Evolutionary conservation across 495 filamentous ascomycete genomes (phyloP), one percentile per base, ranked within the genome.

Genomic region (Friedmanniomyces simplex): DNA sequence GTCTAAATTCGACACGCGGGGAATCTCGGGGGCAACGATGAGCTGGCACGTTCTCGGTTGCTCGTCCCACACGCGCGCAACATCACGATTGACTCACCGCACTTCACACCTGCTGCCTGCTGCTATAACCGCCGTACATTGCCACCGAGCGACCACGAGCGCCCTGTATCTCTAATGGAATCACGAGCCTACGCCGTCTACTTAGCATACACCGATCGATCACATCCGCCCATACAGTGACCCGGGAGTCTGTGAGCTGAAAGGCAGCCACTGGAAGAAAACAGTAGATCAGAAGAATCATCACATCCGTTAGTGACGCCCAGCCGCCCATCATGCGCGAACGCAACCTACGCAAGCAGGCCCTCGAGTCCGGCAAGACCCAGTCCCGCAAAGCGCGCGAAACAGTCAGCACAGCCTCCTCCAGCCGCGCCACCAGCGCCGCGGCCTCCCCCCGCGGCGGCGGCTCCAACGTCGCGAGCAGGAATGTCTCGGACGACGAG

Each of bases 341-440:
- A 52, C 51, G 77, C 68, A 84, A 88, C 65, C 79, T 96, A 53
- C 81, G 88, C 64, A 84, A 91, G 67, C 87, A 87, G 69, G 89
- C 87, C 34, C 77, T 88, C 24, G 87, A 91, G 75, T 87, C 84
- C 73, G 82, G 83, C 68, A 98, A 98, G 76, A 98, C 91, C 36
- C 77, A 93, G 50, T 96, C 93, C 36, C 83, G 85, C 67, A 96
- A 95, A 73, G 90, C 90, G 7, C 84, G 82, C 50, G 87, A 86
- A 14, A 78, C 81, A 49, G 78, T 82, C 47, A 80, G 76, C 2
- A 89, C 85, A 1, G 78, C 79, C 39, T 77, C 77, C 36, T 75
- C 72, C 30, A 88, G 84, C 41, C 81, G 82, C 50, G 78, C 82
- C 18, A 78, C 72, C 32, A 39, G 26, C n/a, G 54, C 47, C 46